These are phyloP conservation scores for Parastagonospora avenae DNA, from an alignment of 2,329 filamentous ascomycete genomes.

Conservation along the genomic window DNA sequence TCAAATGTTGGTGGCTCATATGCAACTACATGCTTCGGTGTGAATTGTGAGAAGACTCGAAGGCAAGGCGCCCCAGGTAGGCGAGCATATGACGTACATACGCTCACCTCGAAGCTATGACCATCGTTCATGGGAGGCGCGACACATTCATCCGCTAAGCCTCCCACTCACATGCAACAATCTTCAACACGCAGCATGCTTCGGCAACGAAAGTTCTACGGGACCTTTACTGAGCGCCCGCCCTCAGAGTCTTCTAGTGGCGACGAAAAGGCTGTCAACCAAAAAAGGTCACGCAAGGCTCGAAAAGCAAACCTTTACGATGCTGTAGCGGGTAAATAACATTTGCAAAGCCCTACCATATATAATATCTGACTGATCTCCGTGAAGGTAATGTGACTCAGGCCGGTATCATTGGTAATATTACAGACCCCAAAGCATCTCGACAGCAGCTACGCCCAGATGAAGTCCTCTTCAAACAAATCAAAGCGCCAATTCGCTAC, in stretches of 20 bases:
- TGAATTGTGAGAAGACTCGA: constrained; percentile 3
- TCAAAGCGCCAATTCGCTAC: constrained; percentile 68
- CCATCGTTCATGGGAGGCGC: constrained; percentile 9
- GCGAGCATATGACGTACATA: constrained; percentile 27
- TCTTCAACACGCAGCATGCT: constrained; percentile 12
- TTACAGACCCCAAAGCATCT: constrained; percentile 46
- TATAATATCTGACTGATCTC: background rate
- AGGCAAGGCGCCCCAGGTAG: background rate
- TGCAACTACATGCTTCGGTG: constrained; percentile 44
- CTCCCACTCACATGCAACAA: constrained; percentile 7
- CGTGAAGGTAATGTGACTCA: constrained; percentile 18
- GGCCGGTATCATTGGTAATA: constrained; percentile 49
- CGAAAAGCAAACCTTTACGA: constrained; percentile 68
- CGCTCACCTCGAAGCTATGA: constrained; percentile 7
- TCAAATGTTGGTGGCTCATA: constrained; percentile 61
- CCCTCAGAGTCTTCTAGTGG: constrained; percentile 16
- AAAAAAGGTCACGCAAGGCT: constrained; percentile 18
- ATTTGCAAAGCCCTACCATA: background rate
- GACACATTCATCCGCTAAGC: constrained; percentile 10
- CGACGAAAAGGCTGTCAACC: constrained; percentile 8
- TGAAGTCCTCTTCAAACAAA: constrained; percentile 70
- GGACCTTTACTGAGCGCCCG: constrained; percentile 10
- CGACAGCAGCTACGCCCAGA: constrained; percentile 64
- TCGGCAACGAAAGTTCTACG: constrained; percentile 3
- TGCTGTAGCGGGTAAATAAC: constrained; percentile 67